Percentiles rank a stretch among this genome's conserved stretches.
Evolutionary conservation across 2,329 filamentous ascomycete species (phyloP).

Genomic region (Alternaria novae-zelandiae): DNA sequence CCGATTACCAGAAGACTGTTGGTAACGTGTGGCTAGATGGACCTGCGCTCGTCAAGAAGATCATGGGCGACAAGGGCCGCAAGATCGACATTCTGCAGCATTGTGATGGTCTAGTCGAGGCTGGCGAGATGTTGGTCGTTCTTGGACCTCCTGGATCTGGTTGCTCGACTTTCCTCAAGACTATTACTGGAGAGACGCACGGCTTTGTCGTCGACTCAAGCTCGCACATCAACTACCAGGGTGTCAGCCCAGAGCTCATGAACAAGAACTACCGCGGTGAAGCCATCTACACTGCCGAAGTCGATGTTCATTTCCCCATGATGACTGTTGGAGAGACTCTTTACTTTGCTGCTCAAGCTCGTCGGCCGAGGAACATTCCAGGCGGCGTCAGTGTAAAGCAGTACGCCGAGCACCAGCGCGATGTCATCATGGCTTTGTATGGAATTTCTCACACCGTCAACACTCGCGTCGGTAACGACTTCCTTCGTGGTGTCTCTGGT

Average conservation of each 20-base stretch:
- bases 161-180: constrained; percentile 86
- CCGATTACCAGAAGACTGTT: constrained; percentile 60
- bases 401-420: constrained; percentile 69
- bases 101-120: constrained; percentile 71
- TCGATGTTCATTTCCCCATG: constrained; percentile 81
- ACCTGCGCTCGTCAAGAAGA: constrained; percentile 46
- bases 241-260: constrained; percentile 74
- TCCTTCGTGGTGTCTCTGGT: constrained; percentile 74
- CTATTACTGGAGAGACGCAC: constrained; percentile 81
- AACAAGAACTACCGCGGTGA: constrained; percentile 79
- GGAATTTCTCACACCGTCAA: constrained; percentile 76
- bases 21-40: constrained; percentile 55
- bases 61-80: constrained; percentile 42
- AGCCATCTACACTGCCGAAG: constrained; percentile 85
- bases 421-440: constrained; percentile 65
- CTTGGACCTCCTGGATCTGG: constrained; percentile 72
- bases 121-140: constrained; percentile 78
- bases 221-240: constrained; percentile 81
- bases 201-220: constrained; percentile 75
- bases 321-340: constrained; percentile 80
- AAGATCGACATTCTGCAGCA: constrained; percentile 70
- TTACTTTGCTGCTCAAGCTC: constrained; percentile 75
- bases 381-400: constrained; percentile 61
- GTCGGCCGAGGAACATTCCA: constrained; percentile 68
- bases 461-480: constrained; percentile 77